Evolutionary conservation across 371 early-diverging fungal genomes (phyloP), one percentile per base, ranked within the genome.

Genomic region (Nematocida sp.): DNA sequence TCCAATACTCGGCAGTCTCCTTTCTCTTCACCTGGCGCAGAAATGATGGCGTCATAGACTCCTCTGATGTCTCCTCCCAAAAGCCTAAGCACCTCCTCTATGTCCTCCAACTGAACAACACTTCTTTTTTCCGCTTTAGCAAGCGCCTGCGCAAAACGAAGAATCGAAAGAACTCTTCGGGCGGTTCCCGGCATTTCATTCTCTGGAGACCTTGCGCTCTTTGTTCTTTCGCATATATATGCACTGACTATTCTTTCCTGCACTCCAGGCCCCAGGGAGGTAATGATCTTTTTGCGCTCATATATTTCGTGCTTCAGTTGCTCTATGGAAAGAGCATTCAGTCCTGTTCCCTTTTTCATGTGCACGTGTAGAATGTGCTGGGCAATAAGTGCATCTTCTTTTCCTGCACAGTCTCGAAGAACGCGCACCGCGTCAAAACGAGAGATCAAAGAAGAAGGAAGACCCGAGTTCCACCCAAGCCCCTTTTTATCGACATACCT

Each of bases 361-460:
- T 83, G 83, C 30, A 83, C 42, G 2, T 59, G 56, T 11, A 79
- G 67, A 28, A 83, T 68, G 56, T 81, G 83, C n/a, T 55, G 25
- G 42, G 71, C 71, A n/a, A 85, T 67, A 39, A 55, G 80, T 64
- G 90, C 85, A 82, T 97, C 97, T 48, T 87, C 88, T 49, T 87
- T 85, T 81, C 89, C 90, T 83, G 91, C 89, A 56, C 88, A 87
- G 82, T 97, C 97, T 59, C 93, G 86, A 9, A 95, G 88, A 79
- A 95, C 87, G 82, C 91, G 93, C 47, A 92, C 79, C 69, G 95
- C 87, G 87, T 97, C 98, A 82, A 97, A 97, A 84, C 98, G 89
- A 28, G 92, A 91, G 51, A 97, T 82, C 49, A 97, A 86, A 20
- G 96, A 90, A 47, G 90, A 91, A 5, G 98, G 96, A 53, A 97